phyloP scores from a whole-genome alignment of 352 stramenopile genomes.

The Thraustochytrium striatum region DNA sequence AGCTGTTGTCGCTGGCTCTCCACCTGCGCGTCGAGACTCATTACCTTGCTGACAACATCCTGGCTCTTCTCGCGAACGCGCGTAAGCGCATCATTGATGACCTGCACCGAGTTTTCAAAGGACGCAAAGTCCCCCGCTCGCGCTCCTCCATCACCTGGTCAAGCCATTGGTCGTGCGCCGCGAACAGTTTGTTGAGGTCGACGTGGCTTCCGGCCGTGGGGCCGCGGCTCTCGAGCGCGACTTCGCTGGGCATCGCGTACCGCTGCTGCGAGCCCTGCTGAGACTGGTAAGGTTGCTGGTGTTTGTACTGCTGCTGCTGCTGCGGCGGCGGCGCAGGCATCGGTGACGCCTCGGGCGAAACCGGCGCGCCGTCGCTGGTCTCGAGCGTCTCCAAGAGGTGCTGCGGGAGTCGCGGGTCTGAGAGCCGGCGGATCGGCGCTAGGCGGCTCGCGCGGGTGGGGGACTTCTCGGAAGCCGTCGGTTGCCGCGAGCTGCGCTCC shows the following conservation, averaged over 20 bases:
- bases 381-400: constrained; percentile 38
- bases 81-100: neutral
- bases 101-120: constrained; percentile 16
- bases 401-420: constrained; percentile 30
- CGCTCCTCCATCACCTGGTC: constrained; percentile 34
- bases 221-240: neutral
- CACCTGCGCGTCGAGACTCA: constrained; percentile 23
- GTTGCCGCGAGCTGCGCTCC: neutral
- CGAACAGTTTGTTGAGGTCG: constrained; percentile 29
- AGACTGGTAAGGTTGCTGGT: neutral
- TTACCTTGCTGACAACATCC: constrained; percentile 7
- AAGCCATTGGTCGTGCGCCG: neutral
- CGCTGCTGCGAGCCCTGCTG: too few relatives aligned
- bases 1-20: neutral
- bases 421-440: constrained; percentile 24
- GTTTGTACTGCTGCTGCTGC: constrained; percentile 13
- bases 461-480: neutral
- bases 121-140: constrained; percentile 6
- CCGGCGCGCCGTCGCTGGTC: neutral
- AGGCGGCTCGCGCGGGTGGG: neutral
- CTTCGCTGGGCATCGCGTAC: too few relatives aligned
- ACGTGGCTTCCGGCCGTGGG: neutral
- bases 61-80: constrained; percentile 11
- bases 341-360: neutral
- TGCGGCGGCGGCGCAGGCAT: neutral